Evolutionary conservation across 1,139 yeast species (phyloP), one percentile per base, ranked within the genome.

Genomic region (Blastobotrys serpentis): DNA sequence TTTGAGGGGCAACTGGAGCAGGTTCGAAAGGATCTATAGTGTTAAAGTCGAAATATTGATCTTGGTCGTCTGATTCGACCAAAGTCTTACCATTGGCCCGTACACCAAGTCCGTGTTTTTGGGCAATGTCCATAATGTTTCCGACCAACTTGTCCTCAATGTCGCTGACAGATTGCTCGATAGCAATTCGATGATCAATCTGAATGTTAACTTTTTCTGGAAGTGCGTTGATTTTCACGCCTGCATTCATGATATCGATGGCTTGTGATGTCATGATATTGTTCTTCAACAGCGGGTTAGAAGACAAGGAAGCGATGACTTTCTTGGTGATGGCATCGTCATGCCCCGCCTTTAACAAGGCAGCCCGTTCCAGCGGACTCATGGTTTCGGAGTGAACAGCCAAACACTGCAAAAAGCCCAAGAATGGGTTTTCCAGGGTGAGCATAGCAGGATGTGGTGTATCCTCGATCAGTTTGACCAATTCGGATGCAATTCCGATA

Each of bases 211-310:
- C 84, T 53, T 71, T 73, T 60, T 86, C 94, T 1, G 95, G 95
- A 50, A 86, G 70, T 2, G 92, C 90, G 60, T 84, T 84, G 29
- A 80, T 70, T 64, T 84, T 84, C 39, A 76, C 76, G 16, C 92
- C 92, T 7, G 90, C 90, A n/a, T 67, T 57, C 44, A 84, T 71
- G 8, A 82, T 71, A 62, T 84, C 89, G n/a, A 78, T 72, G 0
- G 89, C 86, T 61, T 82, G 87, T 4, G 86, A 76, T 1, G 89
- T 82, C 43, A 75, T 72, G 46, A 84, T 70, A 23, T 79, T 64
- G 57, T 72, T 79, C 41, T 54, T 51, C 40, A 52, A 42, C 16
- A 16, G 30, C 6, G 52, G 54, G 41, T 49, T 38, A n/a, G 41
- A 7, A 19, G 42, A 36, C 19, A 61, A 44, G 8, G 17, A 18